phyloP scores from a whole-genome alignment of 2,329 filamentous ascomycete species.

The Cercospora zeina region DNA sequence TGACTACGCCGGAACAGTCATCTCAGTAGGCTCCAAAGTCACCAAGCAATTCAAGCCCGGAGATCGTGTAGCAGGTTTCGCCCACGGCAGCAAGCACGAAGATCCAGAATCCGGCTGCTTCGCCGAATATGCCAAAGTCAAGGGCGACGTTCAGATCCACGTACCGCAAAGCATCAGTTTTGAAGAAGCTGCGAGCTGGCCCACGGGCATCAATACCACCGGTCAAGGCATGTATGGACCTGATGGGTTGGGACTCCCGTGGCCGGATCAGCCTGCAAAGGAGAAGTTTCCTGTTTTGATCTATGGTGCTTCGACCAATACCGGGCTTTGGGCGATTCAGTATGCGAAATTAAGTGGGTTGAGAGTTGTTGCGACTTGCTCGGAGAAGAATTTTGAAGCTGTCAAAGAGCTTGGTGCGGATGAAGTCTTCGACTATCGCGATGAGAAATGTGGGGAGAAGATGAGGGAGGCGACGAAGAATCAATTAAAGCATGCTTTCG shows the following conservation, averaged over 20 bases:
- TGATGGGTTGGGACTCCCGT: slow-evolving; percentile 19
- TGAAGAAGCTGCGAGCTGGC: slow-evolving; percentile 55
- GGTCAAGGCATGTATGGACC: slow-evolving; percentile 49
- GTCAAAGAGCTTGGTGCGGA: slow-evolving; percentile 49
- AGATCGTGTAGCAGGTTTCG: slow-evolving; percentile 53
- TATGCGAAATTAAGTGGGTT: slow-evolving; percentile 46
- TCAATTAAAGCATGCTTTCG: slow-evolving; percentile 21
- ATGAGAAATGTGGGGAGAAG: slow-evolving; percentile 44
- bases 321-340: slow-evolving; percentile 52
- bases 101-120: slow-evolving; percentile 49
- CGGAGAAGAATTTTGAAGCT: slow-evolving; percentile 50
- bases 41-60: slow-evolving; percentile 49
- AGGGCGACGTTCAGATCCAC: slow-evolving; percentile 50
- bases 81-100: slow-evolving; percentile 45
- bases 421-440: slow-evolving; percentile 52
- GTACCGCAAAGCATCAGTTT: slow-evolving; percentile 52
- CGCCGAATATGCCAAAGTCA: slow-evolving; percentile 55
- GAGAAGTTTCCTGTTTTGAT: slow-evolving; percentile 15
- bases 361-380: slow-evolving; percentile 48
- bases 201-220: slow-evolving; percentile 54
- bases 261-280: slow-evolving; percentile 8
- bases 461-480: slow-evolving; percentile 40
- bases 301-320: slow-evolving; percentile 49
- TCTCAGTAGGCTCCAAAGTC: slow-evolving; percentile 52
- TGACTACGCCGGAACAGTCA: slow-evolving; percentile 56